Evolutionary conservation across 257 asterid species (phyloP), one percentile per base, ranked within the genome.

Genomic region (Solanum dulcamara): DNA sequence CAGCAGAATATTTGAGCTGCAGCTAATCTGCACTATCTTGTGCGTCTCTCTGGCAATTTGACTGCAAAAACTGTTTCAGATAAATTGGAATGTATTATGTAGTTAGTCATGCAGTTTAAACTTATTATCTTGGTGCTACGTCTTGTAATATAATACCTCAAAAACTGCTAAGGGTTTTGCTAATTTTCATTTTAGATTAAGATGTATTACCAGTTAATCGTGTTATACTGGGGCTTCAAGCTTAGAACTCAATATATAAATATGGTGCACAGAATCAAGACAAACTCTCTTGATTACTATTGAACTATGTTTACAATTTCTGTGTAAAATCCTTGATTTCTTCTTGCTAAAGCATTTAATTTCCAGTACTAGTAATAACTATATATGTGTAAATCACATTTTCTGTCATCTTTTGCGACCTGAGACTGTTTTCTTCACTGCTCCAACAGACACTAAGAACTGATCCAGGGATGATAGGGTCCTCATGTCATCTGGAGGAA

Each of bases 401-500:
- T 17, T 82, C 72, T 55, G 87, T 90, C 92, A 87, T 82, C 86
- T 85, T 88, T 94, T 94, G 46, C 95, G 96, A 55, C 99, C 99
- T 0, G 98, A 94, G 86, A 94, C 98, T 9, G 99, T 96, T 91
- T 89, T 96, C 92, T 96, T 93, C 86, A 96, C 99, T 46, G 92
- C 99, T 87, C 98, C 98, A 37, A 94, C 94, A 4, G 98, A 92
- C 42, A 94, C 99, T 85, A 96, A 86, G 90, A 96, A 96, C 88
- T 95, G 93, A 86, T 94, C 99, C 53, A 96, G 97, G 48, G 98
- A 96, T 6, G 99, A 96, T 17, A 96, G 89, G 17, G 99, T 96
- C 91, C 94, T 92, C 99, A 94, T 95, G 81, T 95, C 99, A 80
- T 96, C 99, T 35, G 98, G 97, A 80, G 99, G 97, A 90, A 95